These are phyloP conservation scores for Hevea brasiliensis DNA, from an alignment of 345 rosid species.

Conservation along the genomic window DNA sequence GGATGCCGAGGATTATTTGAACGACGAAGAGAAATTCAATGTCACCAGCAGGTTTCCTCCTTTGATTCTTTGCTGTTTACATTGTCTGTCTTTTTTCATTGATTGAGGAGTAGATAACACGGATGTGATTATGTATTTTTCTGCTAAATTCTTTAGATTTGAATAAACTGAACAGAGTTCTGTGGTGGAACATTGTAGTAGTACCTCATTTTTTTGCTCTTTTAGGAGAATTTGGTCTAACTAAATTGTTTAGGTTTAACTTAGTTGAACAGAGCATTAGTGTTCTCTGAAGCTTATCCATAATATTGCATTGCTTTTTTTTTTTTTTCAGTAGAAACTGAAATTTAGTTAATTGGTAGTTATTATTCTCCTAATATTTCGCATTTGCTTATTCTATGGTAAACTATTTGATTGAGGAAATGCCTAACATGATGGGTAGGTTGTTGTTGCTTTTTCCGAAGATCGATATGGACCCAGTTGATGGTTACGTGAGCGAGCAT, in stretches of 20 bases:
- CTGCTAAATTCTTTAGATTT: too few species aligned
- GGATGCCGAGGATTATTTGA: constrained; percentile 92
- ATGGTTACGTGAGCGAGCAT: constrained; percentile 69
- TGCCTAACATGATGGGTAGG: constrained; percentile 25
- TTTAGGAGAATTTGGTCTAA: background rate
- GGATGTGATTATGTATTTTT: too few species aligned
- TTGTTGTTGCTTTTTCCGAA: constrained; percentile 77
- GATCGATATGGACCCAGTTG: constrained; percentile 78
- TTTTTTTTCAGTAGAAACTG: background rate
- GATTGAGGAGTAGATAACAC: too few species aligned
- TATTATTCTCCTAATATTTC: background rate
- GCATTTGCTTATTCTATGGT: background rate
- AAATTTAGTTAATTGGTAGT: background rate
- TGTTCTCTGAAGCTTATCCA: background rate
- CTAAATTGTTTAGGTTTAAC: background rate
- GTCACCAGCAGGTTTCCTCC: constrained; percentile 61
- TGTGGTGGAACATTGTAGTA: background rate
- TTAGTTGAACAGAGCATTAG: background rate
- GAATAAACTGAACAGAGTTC: background rate
- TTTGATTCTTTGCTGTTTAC: background rate
- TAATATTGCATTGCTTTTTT: background rate
- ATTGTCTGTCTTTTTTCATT: background rate
- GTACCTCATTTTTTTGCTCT: background rate
- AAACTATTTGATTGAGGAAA: background rate
- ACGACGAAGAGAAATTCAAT: constrained; percentile 81